phyloP scores from a whole-genome alignment of 805 yeast genomes.

The Torulaspora franciscae region DNA sequence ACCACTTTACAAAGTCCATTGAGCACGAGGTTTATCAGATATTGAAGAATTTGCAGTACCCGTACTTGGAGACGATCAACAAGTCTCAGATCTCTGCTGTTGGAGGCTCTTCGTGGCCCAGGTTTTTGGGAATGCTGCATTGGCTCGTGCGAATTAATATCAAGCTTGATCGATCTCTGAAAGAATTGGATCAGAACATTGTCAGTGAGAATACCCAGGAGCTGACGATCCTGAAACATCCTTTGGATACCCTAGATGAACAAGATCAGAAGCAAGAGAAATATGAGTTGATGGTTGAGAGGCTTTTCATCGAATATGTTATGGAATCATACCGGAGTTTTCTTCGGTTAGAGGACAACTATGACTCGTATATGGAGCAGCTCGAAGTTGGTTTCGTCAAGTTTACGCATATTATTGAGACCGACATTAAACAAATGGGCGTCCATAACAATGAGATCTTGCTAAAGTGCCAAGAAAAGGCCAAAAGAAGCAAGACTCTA shows the following conservation, averaged over 20 bases:
- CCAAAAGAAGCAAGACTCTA: constrained; percentile 44
- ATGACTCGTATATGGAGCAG: constrained; percentile 47
- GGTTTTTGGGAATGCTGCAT: constrained; percentile 72
- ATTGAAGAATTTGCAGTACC: constrained; percentile 64
- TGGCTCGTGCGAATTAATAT: constrained; percentile 66
- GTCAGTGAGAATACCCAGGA: constrained; percentile 32
- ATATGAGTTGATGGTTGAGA: constrained; percentile 38
- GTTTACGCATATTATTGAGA: constrained; percentile 46
- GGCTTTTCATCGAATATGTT: constrained; percentile 54
- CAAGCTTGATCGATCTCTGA: constrained; percentile 37
- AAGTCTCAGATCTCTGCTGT: constrained; percentile 86
- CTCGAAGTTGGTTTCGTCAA: constrained; percentile 52
- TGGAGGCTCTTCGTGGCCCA: constrained; percentile 86
- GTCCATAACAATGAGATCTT: constrained; percentile 40
- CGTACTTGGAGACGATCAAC: constrained; percentile 73
- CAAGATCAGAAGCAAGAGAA: constrained; percentile 33
- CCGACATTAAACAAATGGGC: constrained; percentile 42
- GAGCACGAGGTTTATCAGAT: constrained; percentile 72
- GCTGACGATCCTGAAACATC: constrained; percentile 26
- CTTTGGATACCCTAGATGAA: constrained; percentile 26
- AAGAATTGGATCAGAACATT: constrained; percentile 23
- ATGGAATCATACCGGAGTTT: constrained; percentile 63
- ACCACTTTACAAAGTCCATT: constrained; percentile 58
- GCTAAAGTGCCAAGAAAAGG: constrained; percentile 38
- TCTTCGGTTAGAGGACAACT: constrained; percentile 61